Percentiles rank a stretch among this genome's conserved stretches.
Conservation (phyloP, 2,329 filamentous ascomycete species). For the Stemphylium lycopersici region DNA sequence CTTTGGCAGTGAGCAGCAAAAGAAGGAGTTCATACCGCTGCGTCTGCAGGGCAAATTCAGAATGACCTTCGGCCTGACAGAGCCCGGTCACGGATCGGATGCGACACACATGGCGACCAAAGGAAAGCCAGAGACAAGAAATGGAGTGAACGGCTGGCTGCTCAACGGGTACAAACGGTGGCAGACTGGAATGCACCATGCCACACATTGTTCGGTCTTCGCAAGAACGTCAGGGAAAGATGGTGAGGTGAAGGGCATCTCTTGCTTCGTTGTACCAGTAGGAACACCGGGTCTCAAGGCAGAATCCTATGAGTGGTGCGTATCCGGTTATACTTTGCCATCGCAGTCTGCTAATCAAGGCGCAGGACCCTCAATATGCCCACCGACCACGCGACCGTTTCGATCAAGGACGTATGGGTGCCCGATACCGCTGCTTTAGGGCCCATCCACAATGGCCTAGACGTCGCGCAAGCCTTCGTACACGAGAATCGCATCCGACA, state of each 20-base stretch:
- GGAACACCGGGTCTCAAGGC: conserved; percentile 60
- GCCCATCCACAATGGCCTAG: conserved; percentile 59
- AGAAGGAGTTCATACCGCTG: conserved; percentile 59
- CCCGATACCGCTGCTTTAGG: conserved; percentile 61
- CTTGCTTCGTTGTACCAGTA: conserved; percentile 64
- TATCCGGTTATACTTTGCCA: background rate
- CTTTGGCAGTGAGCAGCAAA: conserved; percentile 63
- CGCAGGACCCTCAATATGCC: conserved; percentile 68
- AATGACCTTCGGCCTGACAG: conserved; percentile 67
- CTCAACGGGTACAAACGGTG: conserved; percentile 68
- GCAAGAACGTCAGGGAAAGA: conserved; percentile 62
- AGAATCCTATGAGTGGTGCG: conserved; percentile 63
- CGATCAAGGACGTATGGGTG: conserved; percentile 63
- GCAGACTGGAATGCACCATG: conserved; percentile 68
- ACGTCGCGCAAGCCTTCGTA: conserved; percentile 69
- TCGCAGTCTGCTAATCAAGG: conserved; percentile 6
- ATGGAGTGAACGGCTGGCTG: conserved; percentile 57
- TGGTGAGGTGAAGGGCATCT: conserved; percentile 63
- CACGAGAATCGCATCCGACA: conserved; percentile 71
- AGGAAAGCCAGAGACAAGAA: conserved; percentile 53
- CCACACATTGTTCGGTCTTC: conserved; percentile 68
- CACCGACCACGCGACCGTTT: conserved; percentile 67
- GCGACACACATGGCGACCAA: conserved; percentile 67
- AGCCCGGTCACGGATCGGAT: conserved; percentile 67
- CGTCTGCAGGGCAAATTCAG: conserved; percentile 61